Conservation (phyloP, 441 rosid species). For the Brassica balearica region DNA sequence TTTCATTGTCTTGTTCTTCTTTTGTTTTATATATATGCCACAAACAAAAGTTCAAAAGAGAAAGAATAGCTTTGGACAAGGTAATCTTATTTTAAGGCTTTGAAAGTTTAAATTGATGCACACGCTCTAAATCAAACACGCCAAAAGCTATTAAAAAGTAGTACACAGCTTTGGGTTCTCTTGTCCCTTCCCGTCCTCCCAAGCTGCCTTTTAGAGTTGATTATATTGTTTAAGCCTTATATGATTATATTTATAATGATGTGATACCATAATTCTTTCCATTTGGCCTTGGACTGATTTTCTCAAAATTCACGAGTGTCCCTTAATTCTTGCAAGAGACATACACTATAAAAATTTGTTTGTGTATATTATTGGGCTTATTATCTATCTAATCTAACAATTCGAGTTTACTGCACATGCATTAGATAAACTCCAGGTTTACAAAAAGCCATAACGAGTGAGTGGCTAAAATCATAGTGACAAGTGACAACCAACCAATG, state of each 20-base stretch:
- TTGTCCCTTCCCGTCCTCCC: conserved; percentile 34
- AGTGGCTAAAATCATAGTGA: not conserved
- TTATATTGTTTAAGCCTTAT: not conserved
- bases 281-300: not conserved
- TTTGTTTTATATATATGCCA: not conserved
- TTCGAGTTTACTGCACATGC: not conserved
- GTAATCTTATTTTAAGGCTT: conserved; percentile 36
- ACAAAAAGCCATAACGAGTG: conserved; percentile 4
- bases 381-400: conserved; percentile 4
- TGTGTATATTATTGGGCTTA: not conserved
- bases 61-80: conserved; percentile 15
- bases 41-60: not conserved
- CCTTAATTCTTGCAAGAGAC: conserved; percentile 50
- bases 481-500: not conserved
- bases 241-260: not conserved
- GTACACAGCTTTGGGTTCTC: conserved; percentile 37
- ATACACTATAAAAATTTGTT: not conserved
- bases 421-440: not conserved
- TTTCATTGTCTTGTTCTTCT: not conserved
- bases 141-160: conserved; percentile 32
- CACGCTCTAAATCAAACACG: conserved; percentile 38
- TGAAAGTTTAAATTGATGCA: conserved; percentile 34
- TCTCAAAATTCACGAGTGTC: conserved; percentile 37
- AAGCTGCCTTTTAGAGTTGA: conserved; percentile 17
- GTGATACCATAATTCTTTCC: conserved; percentile 19